phyloP scores from a whole-genome alignment of 805 yeast genomes.

The Clavispora santaluciae region DNA sequence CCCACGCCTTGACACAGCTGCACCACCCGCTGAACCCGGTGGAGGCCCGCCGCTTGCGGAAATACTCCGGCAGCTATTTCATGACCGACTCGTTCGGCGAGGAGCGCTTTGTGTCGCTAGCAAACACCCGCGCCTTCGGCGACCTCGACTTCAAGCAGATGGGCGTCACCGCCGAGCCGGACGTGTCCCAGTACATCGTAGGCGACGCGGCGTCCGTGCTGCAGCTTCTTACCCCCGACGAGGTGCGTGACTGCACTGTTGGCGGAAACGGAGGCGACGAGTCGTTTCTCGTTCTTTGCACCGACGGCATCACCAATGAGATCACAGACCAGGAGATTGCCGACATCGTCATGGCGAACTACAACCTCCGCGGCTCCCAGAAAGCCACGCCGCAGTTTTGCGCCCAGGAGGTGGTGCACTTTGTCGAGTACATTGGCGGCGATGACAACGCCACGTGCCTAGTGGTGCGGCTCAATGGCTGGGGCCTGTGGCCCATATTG shows the following conservation, averaged over 20 bases:
- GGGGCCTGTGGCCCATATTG: constrained; percentile 88
- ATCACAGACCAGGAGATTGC: constrained; percentile 87
- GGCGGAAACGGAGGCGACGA: constrained; percentile 75
- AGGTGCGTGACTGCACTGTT: constrained; percentile 30
- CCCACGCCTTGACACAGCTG: constrained; percentile 68
- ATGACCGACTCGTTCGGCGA: constrained; percentile 92
- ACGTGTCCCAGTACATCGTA: constrained; percentile 60
- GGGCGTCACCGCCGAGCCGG: constrained; percentile 93
- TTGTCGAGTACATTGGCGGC: constrained; percentile 81
- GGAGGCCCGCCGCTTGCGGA: constrained; percentile 68
- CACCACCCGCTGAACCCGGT: constrained; percentile 86
- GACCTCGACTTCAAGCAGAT: constrained; percentile 73
- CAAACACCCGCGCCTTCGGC: constrained; percentile 94
- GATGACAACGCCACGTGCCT: constrained; percentile 95
- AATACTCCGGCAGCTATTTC: constrained; percentile 55
- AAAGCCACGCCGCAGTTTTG: constrained; percentile 80
- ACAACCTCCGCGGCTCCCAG: constrained; percentile 57
- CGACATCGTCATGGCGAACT: constrained; percentile 73
- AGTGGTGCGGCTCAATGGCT: constrained; percentile 74
- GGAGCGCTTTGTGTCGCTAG: constrained; percentile 73
- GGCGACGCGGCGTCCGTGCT: constrained; percentile 47
- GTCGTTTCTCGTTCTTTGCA: constrained; percentile 72
- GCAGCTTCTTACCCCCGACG: constrained; percentile 33
- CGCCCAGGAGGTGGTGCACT: constrained; percentile 79
- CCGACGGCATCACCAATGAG: constrained; percentile 83